Conservation (phyloP, 2,329 filamentous ascomycete genomes). For the Chaetomiaceae sp. region DNA sequence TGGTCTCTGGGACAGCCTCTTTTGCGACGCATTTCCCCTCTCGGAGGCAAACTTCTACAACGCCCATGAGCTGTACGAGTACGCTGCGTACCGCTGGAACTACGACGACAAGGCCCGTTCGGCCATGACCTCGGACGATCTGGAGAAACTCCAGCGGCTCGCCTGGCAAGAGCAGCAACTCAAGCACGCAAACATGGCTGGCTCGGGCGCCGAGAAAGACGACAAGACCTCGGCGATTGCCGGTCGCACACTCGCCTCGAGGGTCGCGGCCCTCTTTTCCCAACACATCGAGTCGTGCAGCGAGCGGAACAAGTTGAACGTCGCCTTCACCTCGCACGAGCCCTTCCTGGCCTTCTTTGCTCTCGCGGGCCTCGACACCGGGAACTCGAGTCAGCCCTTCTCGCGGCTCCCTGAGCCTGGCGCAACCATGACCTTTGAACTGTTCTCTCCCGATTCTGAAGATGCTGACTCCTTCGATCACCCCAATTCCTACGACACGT, state of each 20-base stretch:
- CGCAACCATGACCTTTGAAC: conserved; percentile 70
- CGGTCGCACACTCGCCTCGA: conserved; percentile 48
- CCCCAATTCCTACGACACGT: background rate
- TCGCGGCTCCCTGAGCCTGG: conserved; percentile 60
- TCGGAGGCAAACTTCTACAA: conserved; percentile 41
- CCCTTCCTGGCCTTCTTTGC: conserved; percentile 54
- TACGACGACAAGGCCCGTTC: conserved; percentile 49
- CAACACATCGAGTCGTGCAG: conserved; percentile 39
- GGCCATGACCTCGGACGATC: conserved; percentile 38
- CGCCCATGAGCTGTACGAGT: conserved; percentile 52
- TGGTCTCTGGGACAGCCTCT: conserved; percentile 35
- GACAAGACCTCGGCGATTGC: conserved; percentile 46
- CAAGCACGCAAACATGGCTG: conserved; percentile 53
- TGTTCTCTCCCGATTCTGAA: conserved; percentile 39
- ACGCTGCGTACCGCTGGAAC: conserved; percentile 49
- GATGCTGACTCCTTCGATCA: background rate
- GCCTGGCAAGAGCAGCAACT: conserved; percentile 64
- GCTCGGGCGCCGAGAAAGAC: conserved; percentile 42
- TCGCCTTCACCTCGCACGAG: conserved; percentile 52
- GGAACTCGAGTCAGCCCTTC: conserved; percentile 50
- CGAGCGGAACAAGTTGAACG: conserved; percentile 43
- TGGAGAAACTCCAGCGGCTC: conserved; percentile 55
- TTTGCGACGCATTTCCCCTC: conserved; percentile 37
- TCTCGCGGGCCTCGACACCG: conserved; percentile 43
- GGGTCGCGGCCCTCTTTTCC: conserved; percentile 41